A percentile compares a stretch with the other conserved stretches of the same genome.
These are phyloP conservation scores for Colletotrichum graminicola DNA, from an alignment of 2,329 filamentous ascomycete species.

Conservation along the genomic window DNA sequence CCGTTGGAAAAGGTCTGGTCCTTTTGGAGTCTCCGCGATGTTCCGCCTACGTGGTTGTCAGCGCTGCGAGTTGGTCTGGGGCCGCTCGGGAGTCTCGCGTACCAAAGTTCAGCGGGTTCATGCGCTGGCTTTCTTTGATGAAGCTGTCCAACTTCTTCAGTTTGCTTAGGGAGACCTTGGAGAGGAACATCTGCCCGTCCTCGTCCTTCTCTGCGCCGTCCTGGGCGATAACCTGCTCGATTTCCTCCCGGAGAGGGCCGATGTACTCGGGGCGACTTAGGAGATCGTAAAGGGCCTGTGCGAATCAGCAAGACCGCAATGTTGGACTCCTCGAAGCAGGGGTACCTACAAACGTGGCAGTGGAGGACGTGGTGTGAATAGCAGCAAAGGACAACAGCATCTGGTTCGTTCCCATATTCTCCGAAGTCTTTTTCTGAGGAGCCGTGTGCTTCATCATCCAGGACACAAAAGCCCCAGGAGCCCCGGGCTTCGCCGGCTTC, in stretches of 20 bases:
- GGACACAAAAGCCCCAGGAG: conserved; percentile 48
- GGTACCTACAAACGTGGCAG: conserved; percentile 45
- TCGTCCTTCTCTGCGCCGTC: conserved; percentile 47
- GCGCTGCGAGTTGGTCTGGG: conserved; percentile 56
- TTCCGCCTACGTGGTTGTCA: conserved; percentile 56
- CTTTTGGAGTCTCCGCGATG: conserved; percentile 54
- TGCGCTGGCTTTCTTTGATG: conserved; percentile 54
- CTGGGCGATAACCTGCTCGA: conserved; percentile 50
- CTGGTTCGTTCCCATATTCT: conserved; percentile 25
- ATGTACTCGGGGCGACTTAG: conserved; percentile 54
- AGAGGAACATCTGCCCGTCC: conserved; percentile 16
- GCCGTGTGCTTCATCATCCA: conserved; percentile 56
- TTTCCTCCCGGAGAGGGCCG: conserved; percentile 58
- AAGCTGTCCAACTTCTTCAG: conserved; percentile 57
- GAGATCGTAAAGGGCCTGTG: conserved; percentile 55
- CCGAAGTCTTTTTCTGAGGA: background rate
- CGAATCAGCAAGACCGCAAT: background rate
- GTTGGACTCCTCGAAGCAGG: conserved; percentile 7
- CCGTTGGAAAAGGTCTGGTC: conserved; percentile 53
- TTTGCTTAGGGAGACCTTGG: conserved; percentile 52
- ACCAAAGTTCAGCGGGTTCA: conserved; percentile 47
- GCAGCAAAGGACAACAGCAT: conserved; percentile 47
- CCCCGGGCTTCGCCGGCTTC: conserved; percentile 50
- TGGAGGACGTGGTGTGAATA: conserved; percentile 57
- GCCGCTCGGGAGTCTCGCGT: conserved; percentile 26